These are phyloP conservation scores for Apiospora sp. DNA, from an alignment of 2,329 filamentous ascomycete genomes.

Conservation along the genomic window DNA sequence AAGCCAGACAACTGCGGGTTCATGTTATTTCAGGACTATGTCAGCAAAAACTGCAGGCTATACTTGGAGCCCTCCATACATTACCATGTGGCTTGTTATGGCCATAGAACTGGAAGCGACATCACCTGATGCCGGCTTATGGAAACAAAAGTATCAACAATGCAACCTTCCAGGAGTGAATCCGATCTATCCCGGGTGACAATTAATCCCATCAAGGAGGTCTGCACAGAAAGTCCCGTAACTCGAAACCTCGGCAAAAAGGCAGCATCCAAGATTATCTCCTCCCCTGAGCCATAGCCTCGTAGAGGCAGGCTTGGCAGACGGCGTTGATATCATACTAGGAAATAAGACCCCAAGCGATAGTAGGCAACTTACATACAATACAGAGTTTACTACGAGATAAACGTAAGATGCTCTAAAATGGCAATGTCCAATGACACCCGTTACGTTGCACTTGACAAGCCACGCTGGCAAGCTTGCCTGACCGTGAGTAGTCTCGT, in stretches of 20 bases:
- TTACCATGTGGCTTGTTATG: no score
- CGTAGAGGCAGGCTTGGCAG: no score
- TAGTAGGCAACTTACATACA: not conserved
- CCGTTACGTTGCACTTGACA: not conserved
- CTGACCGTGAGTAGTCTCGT: not conserved
- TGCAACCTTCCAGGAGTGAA: not conserved
- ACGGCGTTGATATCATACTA: no score
- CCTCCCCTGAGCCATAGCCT: not conserved
- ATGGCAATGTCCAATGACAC: not conserved
- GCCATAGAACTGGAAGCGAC: no score
- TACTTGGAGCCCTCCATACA: no score
- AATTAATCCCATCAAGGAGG: not conserved
- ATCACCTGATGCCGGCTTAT: no score
- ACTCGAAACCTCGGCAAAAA: not conserved
- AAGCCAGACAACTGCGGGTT: not conserved
- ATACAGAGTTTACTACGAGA: not conserved
- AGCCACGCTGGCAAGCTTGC: no score
- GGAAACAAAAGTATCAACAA: not conserved
- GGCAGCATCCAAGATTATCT: not conserved
- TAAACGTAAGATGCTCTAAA: not conserved
- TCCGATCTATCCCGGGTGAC: not conserved
- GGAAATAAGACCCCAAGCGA: not conserved
- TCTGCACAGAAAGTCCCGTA: not conserved
- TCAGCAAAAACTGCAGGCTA: not conserved
- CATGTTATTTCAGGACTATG: no score